Evolutionary conservation across 1,284 basidiomycete species (phyloP).

Genomic region (Albatrellus sp.): DNA sequence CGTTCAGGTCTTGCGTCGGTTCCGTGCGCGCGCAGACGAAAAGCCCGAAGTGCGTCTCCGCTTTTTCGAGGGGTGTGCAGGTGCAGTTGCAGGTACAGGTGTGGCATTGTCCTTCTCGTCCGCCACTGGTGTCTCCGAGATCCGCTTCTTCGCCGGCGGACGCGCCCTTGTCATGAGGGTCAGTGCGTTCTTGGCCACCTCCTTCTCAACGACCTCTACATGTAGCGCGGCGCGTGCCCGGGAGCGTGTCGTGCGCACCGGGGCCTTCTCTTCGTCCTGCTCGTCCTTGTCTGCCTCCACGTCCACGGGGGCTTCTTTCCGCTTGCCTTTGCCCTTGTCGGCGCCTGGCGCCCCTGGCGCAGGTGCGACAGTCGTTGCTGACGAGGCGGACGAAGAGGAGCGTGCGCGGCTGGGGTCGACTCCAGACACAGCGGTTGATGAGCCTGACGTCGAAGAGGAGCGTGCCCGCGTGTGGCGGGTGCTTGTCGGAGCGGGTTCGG

Average conservation of each 20-base stretch:
- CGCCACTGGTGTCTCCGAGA: too few species aligned
- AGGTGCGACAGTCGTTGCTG: constrained; percentile 3
- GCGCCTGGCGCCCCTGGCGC: constrained; percentile 1
- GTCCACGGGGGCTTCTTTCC: not conserved
- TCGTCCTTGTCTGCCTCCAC: not conserved
- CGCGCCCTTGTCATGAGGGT: not conserved
- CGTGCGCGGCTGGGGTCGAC: constrained; percentile 7
- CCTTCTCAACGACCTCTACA: not conserved
- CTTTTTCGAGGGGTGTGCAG: too few species aligned
- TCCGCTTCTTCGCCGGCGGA: too few species aligned
- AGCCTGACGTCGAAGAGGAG: constrained; percentile 10
- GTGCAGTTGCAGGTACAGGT: too few species aligned
- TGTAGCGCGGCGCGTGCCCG: not conserved
- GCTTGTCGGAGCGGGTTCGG: constrained; percentile 1
- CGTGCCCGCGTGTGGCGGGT: not conserved
- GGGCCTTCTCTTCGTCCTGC: not conserved
- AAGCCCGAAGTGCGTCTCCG: too few species aligned
- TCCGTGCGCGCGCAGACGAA: too few species aligned
- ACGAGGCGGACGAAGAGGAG: constrained; percentile 10
- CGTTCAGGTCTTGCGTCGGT: too few species aligned
- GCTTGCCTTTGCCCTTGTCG: constrained; percentile 10
- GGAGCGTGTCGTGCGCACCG: constrained; percentile 1
- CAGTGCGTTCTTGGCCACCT: constrained; percentile 1
- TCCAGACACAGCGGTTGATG: constrained; percentile 10
- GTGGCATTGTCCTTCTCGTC: too few species aligned